Percentiles rank a stretch among this genome's conserved stretches.
Conservation (phyloP, 2,329 filamentous ascomycete genomes). For the Trichoderma sp. region DNA sequence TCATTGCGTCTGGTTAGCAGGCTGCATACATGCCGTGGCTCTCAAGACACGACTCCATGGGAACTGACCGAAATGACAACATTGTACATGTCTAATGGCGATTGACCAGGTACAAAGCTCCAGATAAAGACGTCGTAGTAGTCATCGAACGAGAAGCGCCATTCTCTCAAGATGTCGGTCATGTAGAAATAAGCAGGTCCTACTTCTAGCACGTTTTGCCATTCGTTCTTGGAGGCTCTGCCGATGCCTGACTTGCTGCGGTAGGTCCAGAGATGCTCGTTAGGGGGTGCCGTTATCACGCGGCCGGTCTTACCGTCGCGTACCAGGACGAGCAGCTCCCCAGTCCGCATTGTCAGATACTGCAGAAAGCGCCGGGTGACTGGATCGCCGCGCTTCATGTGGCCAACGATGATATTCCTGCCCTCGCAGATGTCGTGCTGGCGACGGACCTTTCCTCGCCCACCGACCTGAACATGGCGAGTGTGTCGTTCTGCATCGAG, state of each 20-base stretch:
- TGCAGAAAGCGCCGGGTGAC: constrained; percentile 37
- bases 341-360: constrained; percentile 36
- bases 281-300: constrained; percentile 36
- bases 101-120: constrained; percentile 35
- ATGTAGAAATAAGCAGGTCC: constrained; percentile 35
- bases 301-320: constrained; percentile 38
- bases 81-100: constrained; percentile 32
- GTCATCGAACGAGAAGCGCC: constrained; percentile 37
- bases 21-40: neutral
- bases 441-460: constrained; percentile 32
- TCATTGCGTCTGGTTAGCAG: neutral
- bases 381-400: constrained; percentile 38
- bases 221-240: constrained; percentile 37
- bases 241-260: constrained; percentile 35
- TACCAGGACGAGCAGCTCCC: constrained; percentile 36
- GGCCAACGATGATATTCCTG: constrained; percentile 36
- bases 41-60: neutral
- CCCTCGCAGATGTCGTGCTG: constrained; percentile 36
- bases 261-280: constrained; percentile 36
- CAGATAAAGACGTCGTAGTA: constrained; percentile 39
- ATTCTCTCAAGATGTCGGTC: constrained; percentile 34
- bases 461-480: constrained; percentile 31
- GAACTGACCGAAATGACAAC: constrained; percentile 28
- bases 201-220: constrained; percentile 33
- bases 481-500: constrained; percentile 32